Evolutionary conservation across 176 grass and related monocot genomes (phyloP).

Genomic region (Raddia guianensis): DNA sequence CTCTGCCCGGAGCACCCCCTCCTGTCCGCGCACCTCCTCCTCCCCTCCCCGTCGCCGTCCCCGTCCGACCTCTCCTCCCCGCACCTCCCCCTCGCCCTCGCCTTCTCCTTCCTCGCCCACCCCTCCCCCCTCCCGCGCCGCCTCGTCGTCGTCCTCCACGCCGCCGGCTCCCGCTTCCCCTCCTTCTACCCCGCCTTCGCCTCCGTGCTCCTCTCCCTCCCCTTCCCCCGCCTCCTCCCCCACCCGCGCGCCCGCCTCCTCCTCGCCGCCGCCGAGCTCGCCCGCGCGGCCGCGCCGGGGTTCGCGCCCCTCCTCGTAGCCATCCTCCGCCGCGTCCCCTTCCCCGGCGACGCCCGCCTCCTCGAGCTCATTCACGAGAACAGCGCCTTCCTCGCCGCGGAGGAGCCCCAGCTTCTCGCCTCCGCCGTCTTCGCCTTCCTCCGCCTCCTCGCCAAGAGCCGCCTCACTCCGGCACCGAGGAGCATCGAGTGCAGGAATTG

Average conservation of each 20-base stretch:
- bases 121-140: constrained; percentile 35
- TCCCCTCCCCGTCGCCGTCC: constrained; percentile 53
- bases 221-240: constrained; percentile 55
- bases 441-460: constrained; percentile 59
- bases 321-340: constrained; percentile 56
- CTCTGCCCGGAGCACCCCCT: constrained; percentile 44
- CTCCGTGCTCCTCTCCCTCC: constrained; percentile 54
- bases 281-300: constrained; percentile 52
- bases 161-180: constrained; percentile 47
- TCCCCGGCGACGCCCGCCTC: constrained; percentile 40
- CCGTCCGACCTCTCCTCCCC: constrained; percentile 58
- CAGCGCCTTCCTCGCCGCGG: constrained; percentile 31
- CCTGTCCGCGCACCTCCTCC: constrained; percentile 55
- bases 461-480: constrained; percentile 35
- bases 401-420: constrained; percentile 51
- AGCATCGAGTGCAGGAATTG: constrained; percentile 50
- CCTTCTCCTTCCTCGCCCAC: constrained; percentile 62
- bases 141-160: constrained; percentile 62
- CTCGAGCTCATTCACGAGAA: constrained; percentile 20
- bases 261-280: constrained; percentile 45
- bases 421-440: constrained; percentile 55
- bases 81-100: constrained; percentile 58
- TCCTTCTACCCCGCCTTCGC: constrained; percentile 67
- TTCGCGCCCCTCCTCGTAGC: constrained; percentile 49
- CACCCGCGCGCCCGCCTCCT: constrained; percentile 59